phyloP scores from a whole-genome alignment of 176 grass and related monocot genomes.

The Aegilops tauschii region DNA sequence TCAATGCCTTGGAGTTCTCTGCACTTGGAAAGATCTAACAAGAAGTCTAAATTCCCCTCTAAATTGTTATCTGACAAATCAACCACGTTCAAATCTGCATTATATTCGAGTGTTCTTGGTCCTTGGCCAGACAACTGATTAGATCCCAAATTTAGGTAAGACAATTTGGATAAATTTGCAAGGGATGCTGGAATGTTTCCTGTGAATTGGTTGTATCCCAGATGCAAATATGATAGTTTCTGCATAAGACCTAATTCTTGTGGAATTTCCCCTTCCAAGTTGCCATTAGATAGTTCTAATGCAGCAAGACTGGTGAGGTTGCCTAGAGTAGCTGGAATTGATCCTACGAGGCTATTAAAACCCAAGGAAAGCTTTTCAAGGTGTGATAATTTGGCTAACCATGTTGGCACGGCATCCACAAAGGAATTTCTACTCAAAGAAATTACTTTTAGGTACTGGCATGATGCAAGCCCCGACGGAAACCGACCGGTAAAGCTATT shows the following conservation, averaged over 20 bases:
- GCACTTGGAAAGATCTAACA: neutral
- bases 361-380: neutral
- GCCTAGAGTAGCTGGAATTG: neutral
- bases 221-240: neutral
- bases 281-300: neutral
- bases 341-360: neutral
- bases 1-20: neutral
- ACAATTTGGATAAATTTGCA: neutral
- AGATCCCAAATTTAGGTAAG: neutral
- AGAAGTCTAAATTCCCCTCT: neutral
- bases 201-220: neutral
- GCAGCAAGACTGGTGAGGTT: neutral
- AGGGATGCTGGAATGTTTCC: neutral
- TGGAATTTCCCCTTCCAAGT: neutral
- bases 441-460: neutral
- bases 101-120: neutral
- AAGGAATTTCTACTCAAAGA: neutral
- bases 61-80: neutral
- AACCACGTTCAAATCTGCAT: neutral
- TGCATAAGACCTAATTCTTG: neutral
- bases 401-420: neutral
- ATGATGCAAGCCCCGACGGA: neutral
- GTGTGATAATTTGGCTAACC: neutral
- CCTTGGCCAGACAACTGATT: neutral
- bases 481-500: neutral